Percentiles rank a stretch among this genome's conserved stretches.
Conservation (phyloP, 805 yeast species). For the Peterozyma xylosa region DNA sequence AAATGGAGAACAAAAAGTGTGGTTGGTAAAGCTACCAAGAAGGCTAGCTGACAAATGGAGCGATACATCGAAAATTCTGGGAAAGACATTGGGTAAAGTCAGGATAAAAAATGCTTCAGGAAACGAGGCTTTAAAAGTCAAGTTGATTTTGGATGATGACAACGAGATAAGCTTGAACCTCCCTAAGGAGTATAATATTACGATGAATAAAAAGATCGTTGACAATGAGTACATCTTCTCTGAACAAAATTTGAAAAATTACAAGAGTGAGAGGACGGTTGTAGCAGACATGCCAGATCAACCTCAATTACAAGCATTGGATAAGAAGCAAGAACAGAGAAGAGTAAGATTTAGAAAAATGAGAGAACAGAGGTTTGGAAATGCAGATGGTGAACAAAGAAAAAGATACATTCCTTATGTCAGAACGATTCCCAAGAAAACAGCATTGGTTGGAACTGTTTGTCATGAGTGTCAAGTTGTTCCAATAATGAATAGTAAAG, state of each 20-base stretch:
- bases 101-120: constrained; percentile 51
- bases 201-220: constrained; percentile 71
- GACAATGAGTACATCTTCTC: constrained; percentile 82
- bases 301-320: constrained; percentile 33
- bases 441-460: constrained; percentile 78
- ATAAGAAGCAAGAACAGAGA: constrained; percentile 11
- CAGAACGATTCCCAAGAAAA: constrained; percentile 81
- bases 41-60: constrained; percentile 81
- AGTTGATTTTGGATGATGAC: constrained; percentile 47
- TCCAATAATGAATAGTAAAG: constrained; percentile 68
- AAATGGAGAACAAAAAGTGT: constrained; percentile 62
- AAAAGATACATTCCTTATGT: constrained; percentile 66
- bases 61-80: constrained; percentile 50
- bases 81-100: constrained; percentile 75
- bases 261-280: constrained; percentile 42
- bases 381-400: background rate
- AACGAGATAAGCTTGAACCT: constrained; percentile 42
- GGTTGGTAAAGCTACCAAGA: constrained; percentile 89
- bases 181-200: constrained; percentile 81
- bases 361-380: constrained; percentile 3
- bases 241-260: constrained; percentile 70
- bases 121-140: constrained; percentile 34
- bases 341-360: constrained; percentile 5
- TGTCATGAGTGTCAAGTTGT: constrained; percentile 88
- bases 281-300: constrained; percentile 45